phyloP scores from a whole-genome alignment of 176 grass and related monocot species.

The Rhynchospora pubera region DNA sequence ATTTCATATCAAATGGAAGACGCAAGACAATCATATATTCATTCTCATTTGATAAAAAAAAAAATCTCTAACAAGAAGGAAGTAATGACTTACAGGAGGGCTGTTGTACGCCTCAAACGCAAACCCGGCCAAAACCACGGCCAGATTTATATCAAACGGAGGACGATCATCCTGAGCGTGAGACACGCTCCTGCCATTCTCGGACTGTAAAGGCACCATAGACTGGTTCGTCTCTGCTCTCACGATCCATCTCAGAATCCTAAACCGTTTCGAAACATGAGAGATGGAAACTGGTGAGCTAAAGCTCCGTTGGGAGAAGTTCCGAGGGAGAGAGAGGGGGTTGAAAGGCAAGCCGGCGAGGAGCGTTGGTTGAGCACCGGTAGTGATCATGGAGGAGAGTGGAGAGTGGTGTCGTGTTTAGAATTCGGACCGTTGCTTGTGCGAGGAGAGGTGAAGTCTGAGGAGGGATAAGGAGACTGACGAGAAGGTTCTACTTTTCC shows the following conservation, averaged over 20 bases:
- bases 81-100: constrained; percentile 47
- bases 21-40: not conserved
- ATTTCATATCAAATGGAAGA: not conserved
- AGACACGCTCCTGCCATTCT: not conserved
- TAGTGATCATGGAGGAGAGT: constrained; percentile 1
- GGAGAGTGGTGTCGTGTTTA: not conserved
- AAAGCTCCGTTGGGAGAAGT: constrained; percentile 4
- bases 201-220: constrained; percentile 18
- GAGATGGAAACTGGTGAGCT: not conserved
- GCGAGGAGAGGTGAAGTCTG: not conserved
- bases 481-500: not conserved
- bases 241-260: constrained; percentile 1
- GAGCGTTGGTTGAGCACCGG: not conserved
- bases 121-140: constrained; percentile 81
- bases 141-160: constrained; percentile 77
- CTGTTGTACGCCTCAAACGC: constrained; percentile 83
- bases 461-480: too few species aligned
- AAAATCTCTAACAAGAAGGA: not conserved
- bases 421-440: constrained; percentile 20
- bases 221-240: not conserved
- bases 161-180: constrained; percentile 27
- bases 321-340: constrained; percentile 19
- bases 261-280: not conserved
- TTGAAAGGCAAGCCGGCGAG: constrained; percentile 17
- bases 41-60: not conserved